Base-by-base conservation (phyloP, 2,329 filamentous ascomycete genomes). In the Sclerotinia minor region DNA sequence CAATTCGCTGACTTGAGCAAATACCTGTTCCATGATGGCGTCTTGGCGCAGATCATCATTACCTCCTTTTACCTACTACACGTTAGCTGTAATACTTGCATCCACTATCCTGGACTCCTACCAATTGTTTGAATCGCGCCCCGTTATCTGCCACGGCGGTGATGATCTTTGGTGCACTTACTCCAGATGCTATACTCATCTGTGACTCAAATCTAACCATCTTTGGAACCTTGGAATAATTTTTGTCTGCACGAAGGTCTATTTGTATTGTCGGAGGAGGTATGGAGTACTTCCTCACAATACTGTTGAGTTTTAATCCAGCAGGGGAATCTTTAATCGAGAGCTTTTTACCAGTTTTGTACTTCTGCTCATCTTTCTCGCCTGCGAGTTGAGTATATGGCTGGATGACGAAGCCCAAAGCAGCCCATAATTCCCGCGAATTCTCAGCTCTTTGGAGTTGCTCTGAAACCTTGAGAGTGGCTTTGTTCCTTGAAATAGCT, bases 1-100 rank as follows among this genome's bases (percentile, higher is more conserved):
- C 29, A 99, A 86, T 64, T 92, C 91, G 68, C 93, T 98, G 29
- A 97, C 95, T 79, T 96, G 93, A 68, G 94, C 92, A 77, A 99
- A 99, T 1, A 99, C 95, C 79, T 99, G 95, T 79, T 99, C 96
- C 96, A 99, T 99, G 82, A 89, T 99, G 55, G 94, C 92, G 76
- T 99, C 95, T 80, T 99, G 95, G 11, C 96, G 91, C 17, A 99
- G 85, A 77, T 99, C 94, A 77, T 99, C 95, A 76, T 94, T 94
- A 24, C 95, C 94, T 70, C 93, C 93, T 83, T 99, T 99, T 77
- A 97, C 89, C 83, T 88, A 71, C 13, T 32, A 21, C 68, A 61
- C 60, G 52, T 77, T 67, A 76, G 74, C 61, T 61, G 29, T 49
- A 67, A 67, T 67, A 66, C 26, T 13, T 38, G 19, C 9, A 24